phyloP scores from a whole-genome alignment of 2,329 filamentous ascomycete genomes.

The Talaromyces amestolkiae region DNA sequence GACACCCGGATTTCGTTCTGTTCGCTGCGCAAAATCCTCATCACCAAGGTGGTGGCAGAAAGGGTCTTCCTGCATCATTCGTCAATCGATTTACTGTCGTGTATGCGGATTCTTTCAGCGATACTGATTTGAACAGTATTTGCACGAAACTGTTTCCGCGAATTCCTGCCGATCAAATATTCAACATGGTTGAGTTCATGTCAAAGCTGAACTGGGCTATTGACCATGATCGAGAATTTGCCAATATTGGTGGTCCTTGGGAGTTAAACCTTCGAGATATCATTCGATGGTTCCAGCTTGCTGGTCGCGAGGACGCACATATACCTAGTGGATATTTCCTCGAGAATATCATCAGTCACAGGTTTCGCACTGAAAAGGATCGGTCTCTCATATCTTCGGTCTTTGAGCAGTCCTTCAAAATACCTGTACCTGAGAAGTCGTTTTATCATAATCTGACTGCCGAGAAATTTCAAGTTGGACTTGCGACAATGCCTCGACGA shows the following conservation, averaged over 20 bases:
- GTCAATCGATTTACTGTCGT: slow-evolving; percentile 98
- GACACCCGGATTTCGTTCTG: slow-evolving; percentile 85
- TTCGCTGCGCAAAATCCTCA: slow-evolving; percentile 98
- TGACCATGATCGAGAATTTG: slow-evolving; percentile 54
- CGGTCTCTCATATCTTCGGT: slow-evolving; percentile 62
- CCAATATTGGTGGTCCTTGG: slow-evolving; percentile 72
- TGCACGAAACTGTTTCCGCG: slow-evolving; percentile 72
- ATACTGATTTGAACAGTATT: slow-evolving; percentile 78
- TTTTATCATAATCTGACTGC: slow-evolving; percentile 70
- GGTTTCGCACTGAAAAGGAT: slow-evolving; percentile 75
- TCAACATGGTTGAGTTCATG: slow-evolving; percentile 74
- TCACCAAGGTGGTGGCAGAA: slow-evolving; percentile 91
- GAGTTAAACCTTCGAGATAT: slow-evolving; percentile 93
- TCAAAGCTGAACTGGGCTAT: slow-evolving; percentile 72
- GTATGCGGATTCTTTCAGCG: slow-evolving; percentile 85
- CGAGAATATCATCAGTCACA: slow-evolving; percentile 77
- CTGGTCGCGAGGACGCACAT: slow-evolving; percentile 60
- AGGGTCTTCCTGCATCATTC: slow-evolving; percentile 91
- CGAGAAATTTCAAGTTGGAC: slow-evolving; percentile 71
- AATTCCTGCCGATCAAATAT: slow-evolving; percentile 59
- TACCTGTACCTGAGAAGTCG: slow-evolving; percentile 51
- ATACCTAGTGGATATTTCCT: slow-evolving; percentile 71
- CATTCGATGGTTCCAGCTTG: slow-evolving; percentile 77
- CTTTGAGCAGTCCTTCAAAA: slow-evolving; percentile 64
- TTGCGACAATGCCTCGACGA: slow-evolving; percentile 67